phyloP scores from a whole-genome alignment of 164 flowering plant genomes.

The Macadamia integrifolia region DNA sequence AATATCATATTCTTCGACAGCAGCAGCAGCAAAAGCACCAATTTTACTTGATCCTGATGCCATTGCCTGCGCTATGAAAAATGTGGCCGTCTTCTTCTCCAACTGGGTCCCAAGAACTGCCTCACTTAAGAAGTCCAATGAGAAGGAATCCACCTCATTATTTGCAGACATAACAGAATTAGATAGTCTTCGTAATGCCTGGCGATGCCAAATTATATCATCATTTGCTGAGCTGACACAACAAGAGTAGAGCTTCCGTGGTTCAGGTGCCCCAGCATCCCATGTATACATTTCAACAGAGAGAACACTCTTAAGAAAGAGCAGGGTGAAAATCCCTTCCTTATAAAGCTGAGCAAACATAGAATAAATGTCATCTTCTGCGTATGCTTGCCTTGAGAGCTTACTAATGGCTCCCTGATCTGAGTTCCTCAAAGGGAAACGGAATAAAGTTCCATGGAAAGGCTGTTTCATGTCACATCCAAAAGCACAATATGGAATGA shows the following conservation, averaged over 20 bases:
- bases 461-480: slow-evolving; percentile 84
- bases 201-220: slow-evolving; percentile 66
- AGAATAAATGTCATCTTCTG: slow-evolving; percentile 60
- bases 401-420: slow-evolving; percentile 79
- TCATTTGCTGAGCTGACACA: slow-evolving; percentile 44
- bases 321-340: slow-evolving; percentile 75
- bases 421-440: slow-evolving; percentile 88
- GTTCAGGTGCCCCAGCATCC: slow-evolving; percentile 54
- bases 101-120: slow-evolving; percentile 28
- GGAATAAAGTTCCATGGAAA: slow-evolving; percentile 85
- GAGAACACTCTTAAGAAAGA: slow-evolving; percentile 73
- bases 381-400: slow-evolving; percentile 83
- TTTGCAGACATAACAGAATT: slow-evolving; percentile 26
- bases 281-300: slow-evolving; percentile 74
- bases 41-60: slow-evolving; percentile 74
- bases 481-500: slow-evolving; percentile 80
- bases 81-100: slow-evolving; percentile 43
- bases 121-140: slow-evolving; percentile 63
- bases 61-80: slow-evolving; percentile 79
- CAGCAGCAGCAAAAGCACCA: slow-evolving; percentile 68
- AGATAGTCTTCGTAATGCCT: slow-evolving; percentile 58
- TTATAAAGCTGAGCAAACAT: slow-evolving; percentile 80
- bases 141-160: slow-evolving; percentile 52
- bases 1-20: slow-evolving; percentile 82
- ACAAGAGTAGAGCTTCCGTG: slow-evolving; percentile 73